Base-by-base conservation (phyloP, 768 basidiomycete genomes). In the Tulasnella sp. region DNA sequence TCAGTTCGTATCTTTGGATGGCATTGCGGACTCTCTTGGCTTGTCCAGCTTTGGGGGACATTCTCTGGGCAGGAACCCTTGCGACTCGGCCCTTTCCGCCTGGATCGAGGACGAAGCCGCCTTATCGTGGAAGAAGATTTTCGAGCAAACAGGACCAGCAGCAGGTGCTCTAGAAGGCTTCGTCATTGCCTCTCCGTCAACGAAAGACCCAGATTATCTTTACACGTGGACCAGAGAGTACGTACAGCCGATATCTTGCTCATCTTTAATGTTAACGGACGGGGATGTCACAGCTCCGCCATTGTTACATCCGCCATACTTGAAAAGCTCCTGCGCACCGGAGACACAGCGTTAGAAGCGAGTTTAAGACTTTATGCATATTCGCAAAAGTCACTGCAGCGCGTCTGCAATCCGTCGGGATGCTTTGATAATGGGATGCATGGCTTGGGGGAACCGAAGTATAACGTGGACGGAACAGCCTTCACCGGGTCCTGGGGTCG, bases 381-480 rank as follows among this genome's bases (percentile, higher is more conserved):
- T 6, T 74, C 80, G 11, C 84, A 85, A 73, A 80, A 67, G 0
- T 67, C 37, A 1, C 78, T 85, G 1, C 84, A 85, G 79, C 74
- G 77, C 11, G 57, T 81, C n/a, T 26, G 77, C 20, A 84, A 80
- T 9, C 83, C 81, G 1, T 83, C 82, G 1, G 84, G 84, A 9
- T 78, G 81, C 23, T 79, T 84, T 11, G 79, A 73, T 51, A 73
- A 79, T 10, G 84, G 83, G 5, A 42, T 74, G 23, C 69, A 57
- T 48, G 83, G 84, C 0, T 72, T 85, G 75, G 84, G 82, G 20
- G 84, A 85, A 78, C 84, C 84, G 0, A 85, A 85, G 78, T 85
- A 80, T 51, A 23, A 83, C 20, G 83, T 83, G 5, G 80, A 84
- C 72, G 82, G 82, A 5, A 75, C 80, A 3, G 80, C 82, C 1